phyloP scores from a whole-genome alignment of 2,329 filamentous ascomycete genomes.

The Eutypella sp. region DNA sequence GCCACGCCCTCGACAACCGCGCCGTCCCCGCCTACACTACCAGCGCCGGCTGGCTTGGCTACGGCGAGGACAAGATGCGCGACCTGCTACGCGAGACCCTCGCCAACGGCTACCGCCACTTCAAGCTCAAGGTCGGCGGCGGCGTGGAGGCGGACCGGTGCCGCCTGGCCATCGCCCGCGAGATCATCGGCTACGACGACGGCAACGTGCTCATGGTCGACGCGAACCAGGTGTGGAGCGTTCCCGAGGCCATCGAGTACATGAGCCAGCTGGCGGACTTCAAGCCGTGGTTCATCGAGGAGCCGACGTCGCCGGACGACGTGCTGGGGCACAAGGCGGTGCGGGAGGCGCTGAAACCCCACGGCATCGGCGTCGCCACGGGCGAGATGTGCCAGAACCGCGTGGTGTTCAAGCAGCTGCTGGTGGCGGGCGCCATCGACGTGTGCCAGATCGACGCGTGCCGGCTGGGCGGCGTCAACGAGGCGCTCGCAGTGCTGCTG shows the following conservation, averaged over 20 bases:
- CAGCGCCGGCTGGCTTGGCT: conserved; percentile 86
- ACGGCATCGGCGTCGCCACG: conserved; percentile 78
- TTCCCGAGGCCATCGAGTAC: conserved; percentile 81
- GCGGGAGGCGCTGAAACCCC: conserved; percentile 69
- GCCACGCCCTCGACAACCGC: conserved; percentile 65
- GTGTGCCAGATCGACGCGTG: conserved; percentile 89
- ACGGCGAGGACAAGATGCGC: conserved; percentile 83
- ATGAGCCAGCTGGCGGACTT: conserved; percentile 80
- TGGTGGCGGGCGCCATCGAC: conserved; percentile 75
- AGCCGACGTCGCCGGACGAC: conserved; percentile 87
- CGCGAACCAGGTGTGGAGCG: conserved; percentile 89
- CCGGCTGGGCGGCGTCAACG: conserved; percentile 84
- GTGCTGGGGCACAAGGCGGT: conserved; percentile 84
- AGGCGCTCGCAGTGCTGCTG: conserved; percentile 83
- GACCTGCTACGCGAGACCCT: conserved; percentile 68
- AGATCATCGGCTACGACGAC: conserved; percentile 75
- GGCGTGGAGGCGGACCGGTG: conserved; percentile 66
- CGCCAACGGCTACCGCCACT: conserved; percentile 72
- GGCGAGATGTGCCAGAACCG: conserved; percentile 96
- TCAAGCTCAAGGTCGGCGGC: conserved; percentile 86
- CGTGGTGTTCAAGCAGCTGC: conserved; percentile 88
- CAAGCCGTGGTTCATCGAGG: conserved; percentile 91
- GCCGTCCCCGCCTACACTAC: conserved; percentile 92
- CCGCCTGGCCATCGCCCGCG: conserved; percentile 67
- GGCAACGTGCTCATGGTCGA: conserved; percentile 89